Base-by-base conservation (phyloP, 345 rosid genomes). In the Citrus sp. region DNA sequence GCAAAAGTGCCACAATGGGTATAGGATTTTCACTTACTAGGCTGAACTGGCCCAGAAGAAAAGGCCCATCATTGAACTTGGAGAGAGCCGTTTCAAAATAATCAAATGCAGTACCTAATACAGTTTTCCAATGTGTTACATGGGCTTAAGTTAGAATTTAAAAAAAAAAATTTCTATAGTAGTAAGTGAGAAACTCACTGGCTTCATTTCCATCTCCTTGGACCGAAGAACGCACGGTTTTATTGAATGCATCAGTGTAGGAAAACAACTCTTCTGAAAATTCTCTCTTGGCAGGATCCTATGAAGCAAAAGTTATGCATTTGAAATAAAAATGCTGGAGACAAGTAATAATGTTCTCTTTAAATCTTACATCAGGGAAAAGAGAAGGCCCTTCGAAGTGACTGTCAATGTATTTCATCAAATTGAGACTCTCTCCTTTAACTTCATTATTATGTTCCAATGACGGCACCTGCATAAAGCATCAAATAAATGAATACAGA, bases 381-480 rank as follows among this genome's bases (percentile, higher is more conserved):
- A 95, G 94, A 32, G 97, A 87, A 66, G 93, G 95, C 34, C 97
- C 98, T 74, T 90, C 94, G 40, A 95, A 95, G 82, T 93, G 84
- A 70, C 30, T 84, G 42, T 95, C 97, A 38, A 95, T 60, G 75
- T 91, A 95, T 77, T 87, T 92, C 78, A 93, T 83, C 85, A 95
- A 84, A 80, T 91, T 90, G 18, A 93, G 89, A 89, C 98, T 93
- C 86, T 92, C 98, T 55, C 91, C 95, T 22, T 62, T 89, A 67
- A 94, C 77, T 86, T 91, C 84, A 4, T 90, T 89, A 80, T 92
- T 86, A 81, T 93, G 97, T 80, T 95, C 97, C 82, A 95, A 88
- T 16, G 97, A 78, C 56, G 98, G 99, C 59, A 95, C 99, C 98
- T 93, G 72, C 14, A 79, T 38, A 28, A 66, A 77, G 65, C 28